Evolutionary conservation across 2,329 filamentous ascomycete genomes (phyloP).

Genomic region (Knufia petricola): DNA sequence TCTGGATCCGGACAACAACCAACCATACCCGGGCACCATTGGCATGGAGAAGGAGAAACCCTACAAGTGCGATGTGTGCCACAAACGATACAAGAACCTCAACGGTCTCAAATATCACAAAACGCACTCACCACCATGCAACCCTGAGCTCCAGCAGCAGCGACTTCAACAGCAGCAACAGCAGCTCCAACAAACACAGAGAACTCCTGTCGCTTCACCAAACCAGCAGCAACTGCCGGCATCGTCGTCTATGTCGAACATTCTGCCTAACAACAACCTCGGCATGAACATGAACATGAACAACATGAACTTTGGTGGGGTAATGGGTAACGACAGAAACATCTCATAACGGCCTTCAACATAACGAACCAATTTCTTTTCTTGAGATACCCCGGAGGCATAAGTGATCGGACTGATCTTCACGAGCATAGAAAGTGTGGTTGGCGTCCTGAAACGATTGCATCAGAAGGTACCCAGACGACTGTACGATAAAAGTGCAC

Average conservation of each 20-base stretch:
- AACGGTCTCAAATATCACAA: constrained; percentile 96
- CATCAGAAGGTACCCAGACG: neutral
- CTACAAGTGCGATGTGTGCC: constrained; percentile 92
- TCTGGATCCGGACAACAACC: constrained; percentile 87
- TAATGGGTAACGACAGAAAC: constrained; percentile 1
- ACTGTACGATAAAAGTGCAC: neutral
- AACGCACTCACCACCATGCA: constrained; percentile 78
- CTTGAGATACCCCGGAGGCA: constrained; percentile 3
- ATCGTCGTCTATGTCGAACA: neutral
- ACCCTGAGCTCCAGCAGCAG: constrained; percentile 55
- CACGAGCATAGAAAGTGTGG: neutral
- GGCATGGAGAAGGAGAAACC: constrained; percentile 99
- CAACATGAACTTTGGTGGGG: constrained; percentile 3
- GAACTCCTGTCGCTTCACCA: constrained; percentile 1
- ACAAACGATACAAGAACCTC: constrained; percentile 97
- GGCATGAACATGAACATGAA: neutral
- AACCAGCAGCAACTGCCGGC: neutral
- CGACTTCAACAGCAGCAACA: constrained; percentile 7
- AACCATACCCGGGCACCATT: constrained; percentile 87
- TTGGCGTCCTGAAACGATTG: neutral
- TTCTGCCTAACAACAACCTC: constrained; percentile 3
- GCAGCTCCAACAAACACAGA: constrained; percentile 1
- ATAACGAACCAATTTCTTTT: neutral
- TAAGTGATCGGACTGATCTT: neutral
- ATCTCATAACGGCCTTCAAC: neutral